Evolutionary conservation across 1,284 basidiomycete species (phyloP).

Genomic region (Cystobasidiaceae sp.): DNA sequence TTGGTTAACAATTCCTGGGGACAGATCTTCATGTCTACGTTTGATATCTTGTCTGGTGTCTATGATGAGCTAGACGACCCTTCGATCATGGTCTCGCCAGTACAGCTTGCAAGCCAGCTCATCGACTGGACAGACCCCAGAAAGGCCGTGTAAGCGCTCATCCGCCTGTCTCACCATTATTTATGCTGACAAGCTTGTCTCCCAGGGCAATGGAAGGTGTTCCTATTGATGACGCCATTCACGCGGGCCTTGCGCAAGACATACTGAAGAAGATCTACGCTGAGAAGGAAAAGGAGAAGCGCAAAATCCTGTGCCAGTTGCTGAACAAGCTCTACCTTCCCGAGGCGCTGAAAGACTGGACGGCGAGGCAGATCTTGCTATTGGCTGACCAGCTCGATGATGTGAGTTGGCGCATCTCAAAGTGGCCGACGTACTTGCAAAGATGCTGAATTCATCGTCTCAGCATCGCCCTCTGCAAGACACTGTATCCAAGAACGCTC

Average conservation of each 20-base stretch:
- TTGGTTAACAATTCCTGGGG: neutral
- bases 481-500: constrained; percentile 61
- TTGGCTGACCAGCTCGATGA: constrained; percentile 35
- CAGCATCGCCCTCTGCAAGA: constrained; percentile 71
- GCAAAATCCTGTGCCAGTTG: constrained; percentile 73
- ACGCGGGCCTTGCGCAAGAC: constrained; percentile 71
- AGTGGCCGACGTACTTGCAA: neutral
- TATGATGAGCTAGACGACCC: constrained; percentile 69
- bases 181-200: neutral
- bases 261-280: constrained; percentile 58
- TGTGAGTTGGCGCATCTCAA: constrained; percentile 20
- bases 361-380: constrained; percentile 33
- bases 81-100: constrained; percentile 71
- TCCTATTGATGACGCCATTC: constrained; percentile 52
- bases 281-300: constrained; percentile 61
- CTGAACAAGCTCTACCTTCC: constrained; percentile 73
- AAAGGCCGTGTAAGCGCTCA: constrained; percentile 61
- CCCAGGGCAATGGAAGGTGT: constrained; percentile 46
- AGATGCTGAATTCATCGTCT: neutral
- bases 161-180: neutral
- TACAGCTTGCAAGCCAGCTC: constrained; percentile 76
- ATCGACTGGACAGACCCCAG: constrained; percentile 90
- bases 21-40: constrained; percentile 72
- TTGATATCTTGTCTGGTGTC: constrained; percentile 62
- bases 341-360: constrained; percentile 56